These are phyloP conservation scores for Ustilago vetiveriae DNA, from an alignment of 1,284 basidiomycete species.

Conservation along the genomic window DNA sequence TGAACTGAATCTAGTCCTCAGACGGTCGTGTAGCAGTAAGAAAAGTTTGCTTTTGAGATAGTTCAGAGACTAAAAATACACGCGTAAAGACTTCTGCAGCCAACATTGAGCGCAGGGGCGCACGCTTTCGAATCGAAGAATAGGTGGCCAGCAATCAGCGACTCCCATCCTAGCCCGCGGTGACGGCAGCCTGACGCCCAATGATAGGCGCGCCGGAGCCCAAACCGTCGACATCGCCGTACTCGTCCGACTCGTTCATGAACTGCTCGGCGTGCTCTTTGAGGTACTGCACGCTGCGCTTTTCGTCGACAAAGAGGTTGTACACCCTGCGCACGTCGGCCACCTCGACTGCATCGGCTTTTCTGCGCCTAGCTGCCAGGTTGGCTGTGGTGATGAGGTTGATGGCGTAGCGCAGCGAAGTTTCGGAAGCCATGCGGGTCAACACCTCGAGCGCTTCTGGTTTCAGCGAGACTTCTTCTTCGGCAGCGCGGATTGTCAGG, in stretches of 20 bases:
- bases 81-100: neutral
- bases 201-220: constrained; percentile 32
- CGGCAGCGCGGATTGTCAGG: constrained; percentile 91
- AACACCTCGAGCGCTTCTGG: constrained; percentile 80
- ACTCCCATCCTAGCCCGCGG: constrained; percentile 15
- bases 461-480: constrained; percentile 91
- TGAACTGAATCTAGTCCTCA: too few relatives aligned
- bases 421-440: constrained; percentile 84
- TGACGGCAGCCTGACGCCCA: constrained; percentile 17
- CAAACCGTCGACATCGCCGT: constrained; percentile 37
- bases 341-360: constrained; percentile 77
- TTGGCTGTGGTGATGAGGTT: constrained; percentile 91
- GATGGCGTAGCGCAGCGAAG: constrained; percentile 79
- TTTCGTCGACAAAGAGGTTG: constrained; percentile 85
- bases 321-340: constrained; percentile 86
- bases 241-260: constrained; percentile 67
- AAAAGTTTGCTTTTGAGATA: too few relatives aligned
- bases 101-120: too few relatives aligned
- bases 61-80: constrained; percentile 43
- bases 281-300: constrained; percentile 90
- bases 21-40: too few relatives aligned
- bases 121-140: constrained; percentile 2
- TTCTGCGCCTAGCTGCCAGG: constrained; percentile 82
- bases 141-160: neutral
- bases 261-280: constrained; percentile 80